Conservation (phyloP, 371 early-diverging fungal genomes). For the Apophysomyces variabilis region DNA sequence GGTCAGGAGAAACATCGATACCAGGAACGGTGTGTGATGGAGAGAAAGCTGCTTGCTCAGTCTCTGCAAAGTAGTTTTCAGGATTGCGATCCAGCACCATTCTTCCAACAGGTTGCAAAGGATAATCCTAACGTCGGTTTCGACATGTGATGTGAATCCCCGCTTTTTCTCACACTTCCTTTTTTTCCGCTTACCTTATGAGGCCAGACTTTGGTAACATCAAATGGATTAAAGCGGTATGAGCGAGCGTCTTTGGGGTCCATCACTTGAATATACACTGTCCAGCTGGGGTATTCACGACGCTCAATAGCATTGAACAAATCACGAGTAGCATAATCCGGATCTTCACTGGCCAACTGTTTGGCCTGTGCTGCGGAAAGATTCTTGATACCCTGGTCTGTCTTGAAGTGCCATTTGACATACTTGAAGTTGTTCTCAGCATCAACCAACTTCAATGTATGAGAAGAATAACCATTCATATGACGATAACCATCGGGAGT, state of each 20-base stretch:
- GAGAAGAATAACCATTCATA: conserved; percentile 82
- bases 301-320: conserved; percentile 75
- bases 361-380: conserved; percentile 66
- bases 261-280: conserved; percentile 78
- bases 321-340: conserved; percentile 81
- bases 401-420: conserved; percentile 90
- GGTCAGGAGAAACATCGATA: conserved; percentile 72
- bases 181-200: conserved; percentile 51
- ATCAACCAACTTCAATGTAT: conserved; percentile 80
- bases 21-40: conserved; percentile 79
- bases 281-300: conserved; percentile 79
- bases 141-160: conserved; percentile 1
- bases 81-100: conserved; percentile 78
- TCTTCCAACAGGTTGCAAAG: conserved; percentile 64
- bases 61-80: conserved; percentile 83
- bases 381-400: conserved; percentile 82
- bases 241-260: conserved; percentile 71
- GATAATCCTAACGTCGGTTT: conserved; percentile 27
- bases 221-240: conserved; percentile 76
- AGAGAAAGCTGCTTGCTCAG: conserved; percentile 80
- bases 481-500: conserved; percentile 82
- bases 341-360: conserved; percentile 64
- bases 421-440: conserved; percentile 69
- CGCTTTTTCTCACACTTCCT: conserved; percentile 3
- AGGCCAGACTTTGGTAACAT: conserved; percentile 64